phyloP scores from a whole-genome alignment of 2,329 filamentous ascomycete genomes.

The Aquanectria penicillioides region DNA sequence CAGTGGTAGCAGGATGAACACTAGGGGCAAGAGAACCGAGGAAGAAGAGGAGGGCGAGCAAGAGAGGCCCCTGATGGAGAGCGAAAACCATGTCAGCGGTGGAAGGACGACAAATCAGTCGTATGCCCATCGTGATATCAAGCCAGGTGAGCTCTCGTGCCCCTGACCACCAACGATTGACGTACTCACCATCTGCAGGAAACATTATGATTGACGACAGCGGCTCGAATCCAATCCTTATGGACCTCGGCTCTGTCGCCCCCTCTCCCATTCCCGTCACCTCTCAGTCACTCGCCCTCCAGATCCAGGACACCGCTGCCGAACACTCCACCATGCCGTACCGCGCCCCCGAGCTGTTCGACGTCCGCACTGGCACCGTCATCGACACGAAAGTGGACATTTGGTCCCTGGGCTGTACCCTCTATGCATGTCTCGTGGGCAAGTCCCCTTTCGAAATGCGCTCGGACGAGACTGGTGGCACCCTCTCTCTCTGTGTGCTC shows the following conservation, averaged over 20 bases:
- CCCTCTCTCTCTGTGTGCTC: conserved; percentile 89
- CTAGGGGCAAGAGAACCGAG: conserved; percentile 59
- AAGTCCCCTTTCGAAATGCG: conserved; percentile 97
- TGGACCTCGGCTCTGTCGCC: conserved; percentile 94
- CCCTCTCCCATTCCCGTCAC: conserved; percentile 90
- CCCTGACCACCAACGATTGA: neutral
- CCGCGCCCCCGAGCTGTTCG: conserved; percentile 95
- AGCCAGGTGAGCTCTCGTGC: conserved; percentile 75
- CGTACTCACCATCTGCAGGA: conserved; percentile 54
- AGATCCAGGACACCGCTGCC: conserved; percentile 92
- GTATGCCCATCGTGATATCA: conserved; percentile 96
- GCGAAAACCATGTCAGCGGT: conserved; percentile 72
- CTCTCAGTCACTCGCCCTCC: conserved; percentile 87
- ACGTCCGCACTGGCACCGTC: conserved; percentile 91
- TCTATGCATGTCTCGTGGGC: conserved; percentile 95
- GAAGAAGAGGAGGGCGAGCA: conserved; percentile 79
- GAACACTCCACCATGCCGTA: conserved; percentile 99
- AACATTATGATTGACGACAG: conserved; percentile 99
- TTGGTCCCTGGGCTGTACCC: conserved; percentile 96
- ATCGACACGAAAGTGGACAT: conserved; percentile 98
- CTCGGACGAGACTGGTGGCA: conserved; percentile 95
- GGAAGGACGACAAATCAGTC: conserved; percentile 73
- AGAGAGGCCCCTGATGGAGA: conserved; percentile 84
- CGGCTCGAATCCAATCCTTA: conserved; percentile 88
- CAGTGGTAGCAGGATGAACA: conserved; percentile 42